These are phyloP conservation scores for Sphaerulina populicola DNA, from an alignment of 2,329 filamentous ascomycete genomes.

Conservation along the genomic window DNA sequence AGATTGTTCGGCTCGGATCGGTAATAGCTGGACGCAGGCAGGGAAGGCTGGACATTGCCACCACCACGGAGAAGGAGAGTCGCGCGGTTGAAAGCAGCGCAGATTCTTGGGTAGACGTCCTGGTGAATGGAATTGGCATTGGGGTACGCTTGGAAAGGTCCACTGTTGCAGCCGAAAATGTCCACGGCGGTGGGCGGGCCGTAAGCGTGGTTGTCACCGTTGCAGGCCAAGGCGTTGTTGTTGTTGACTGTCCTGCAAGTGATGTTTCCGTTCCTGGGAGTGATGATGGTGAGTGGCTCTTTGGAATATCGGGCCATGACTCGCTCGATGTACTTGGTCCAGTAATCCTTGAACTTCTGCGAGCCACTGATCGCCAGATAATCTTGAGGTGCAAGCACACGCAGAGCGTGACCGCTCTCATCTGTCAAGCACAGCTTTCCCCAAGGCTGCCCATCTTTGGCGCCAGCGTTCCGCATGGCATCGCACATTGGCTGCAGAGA, in stretches of 20 bases:
- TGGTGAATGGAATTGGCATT: slow-evolving; percentile 35
- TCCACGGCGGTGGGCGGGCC: slow-evolving; percentile 51
- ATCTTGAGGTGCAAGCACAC: background rate
- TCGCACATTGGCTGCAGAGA: background rate
- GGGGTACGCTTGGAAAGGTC: slow-evolving; percentile 47
- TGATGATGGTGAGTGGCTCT: slow-evolving; percentile 52
- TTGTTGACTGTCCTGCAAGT: slow-evolving; percentile 40
- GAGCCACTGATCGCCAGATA: background rate
- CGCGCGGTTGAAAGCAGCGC: slow-evolving; percentile 66
- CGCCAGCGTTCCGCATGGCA: background rate
- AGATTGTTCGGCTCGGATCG: slow-evolving; percentile 39
- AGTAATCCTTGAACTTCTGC: slow-evolving; percentile 42
- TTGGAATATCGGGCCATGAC: slow-evolving; percentile 44
- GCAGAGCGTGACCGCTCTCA: background rate
- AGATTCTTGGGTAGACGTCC: slow-evolving; percentile 61
- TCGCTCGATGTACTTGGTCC: slow-evolving; percentile 42
- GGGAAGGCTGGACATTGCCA: slow-evolving; percentile 41
- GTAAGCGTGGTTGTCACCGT: slow-evolving; percentile 41
- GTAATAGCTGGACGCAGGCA: slow-evolving; percentile 16
- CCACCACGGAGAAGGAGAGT: slow-evolving; percentile 52
- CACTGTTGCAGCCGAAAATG: slow-evolving; percentile 59
- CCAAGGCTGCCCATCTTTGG: slow-evolving; percentile 51
- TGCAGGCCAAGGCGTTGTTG: slow-evolving; percentile 35
- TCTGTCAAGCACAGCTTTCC: background rate
- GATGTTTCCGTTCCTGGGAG: slow-evolving; percentile 51